A percentile compares a stretch with the other conserved stretches of the same genome.
Conservation (phyloP, 257 asterid species). For the Solanum microdontum region DNA sequence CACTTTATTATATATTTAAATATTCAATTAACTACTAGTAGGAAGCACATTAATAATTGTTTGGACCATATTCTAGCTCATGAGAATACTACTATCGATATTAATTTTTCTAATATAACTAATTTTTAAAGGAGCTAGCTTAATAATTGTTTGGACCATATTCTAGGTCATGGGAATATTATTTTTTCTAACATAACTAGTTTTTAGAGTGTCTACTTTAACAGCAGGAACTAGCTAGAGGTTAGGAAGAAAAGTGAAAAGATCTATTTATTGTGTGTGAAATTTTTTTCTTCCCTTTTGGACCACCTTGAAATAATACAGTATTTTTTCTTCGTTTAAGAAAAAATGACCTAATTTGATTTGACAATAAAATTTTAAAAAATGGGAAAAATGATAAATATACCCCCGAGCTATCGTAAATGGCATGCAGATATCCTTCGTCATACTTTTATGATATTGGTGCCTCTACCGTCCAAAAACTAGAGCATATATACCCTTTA, state of each 20-base stretch:
- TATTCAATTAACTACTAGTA: not conserved
- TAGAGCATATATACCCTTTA: no score
- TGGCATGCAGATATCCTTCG: accelerated
- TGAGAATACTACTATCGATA: not conserved
- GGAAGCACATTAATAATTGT: not conserved
- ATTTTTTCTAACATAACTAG: no score
- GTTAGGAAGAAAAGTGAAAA: not conserved
- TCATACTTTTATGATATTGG: accelerated
- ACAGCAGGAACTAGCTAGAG: not conserved
- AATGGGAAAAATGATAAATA: accelerated
- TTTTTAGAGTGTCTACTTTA: no score
- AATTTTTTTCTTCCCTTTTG: not conserved
- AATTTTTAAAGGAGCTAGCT: no score
- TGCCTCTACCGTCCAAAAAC: accelerated
- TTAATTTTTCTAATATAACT: no score
- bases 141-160: no score
- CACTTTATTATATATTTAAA: not conserved
- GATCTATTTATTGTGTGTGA: not conserved
- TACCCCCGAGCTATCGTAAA: accelerated
- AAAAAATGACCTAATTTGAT: no score
- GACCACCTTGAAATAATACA: not conserved
- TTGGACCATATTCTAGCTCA: not conserved
- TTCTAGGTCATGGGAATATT: no score
- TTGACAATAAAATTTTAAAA: accelerated
- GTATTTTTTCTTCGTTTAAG: accelerated